Evolutionary conservation across 2,329 filamentous ascomycete species (phyloP), one percentile per base, ranked within the genome.

Genomic region (Venturia carpophila): DNA sequence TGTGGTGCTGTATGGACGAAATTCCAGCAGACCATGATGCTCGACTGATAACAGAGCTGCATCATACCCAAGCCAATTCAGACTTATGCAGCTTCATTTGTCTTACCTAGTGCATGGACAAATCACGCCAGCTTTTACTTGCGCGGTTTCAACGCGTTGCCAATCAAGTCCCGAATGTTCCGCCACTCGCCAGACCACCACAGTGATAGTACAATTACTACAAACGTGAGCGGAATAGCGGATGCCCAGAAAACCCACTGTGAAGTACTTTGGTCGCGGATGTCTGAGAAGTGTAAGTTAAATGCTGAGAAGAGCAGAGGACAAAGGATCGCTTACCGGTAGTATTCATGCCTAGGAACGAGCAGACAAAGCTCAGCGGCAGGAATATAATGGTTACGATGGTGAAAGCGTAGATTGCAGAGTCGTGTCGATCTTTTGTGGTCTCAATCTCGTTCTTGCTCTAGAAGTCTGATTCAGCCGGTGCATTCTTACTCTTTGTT

Each of bases 151-250:
- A 47, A 62, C 17, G 43, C 39, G 9, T 42, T 62, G 19, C 60
- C 27, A 47, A 64, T 30, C 24, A n/a, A 41, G 21, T 47, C 62
- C 17, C 58, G 63, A 17, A 69, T 42, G 58, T 69, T 70, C 55
- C 67, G 66, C 58, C 70, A 64, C 64, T 71, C 69, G 17, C 67
- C 69, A 68, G 64, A 43, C 74, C 10, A 72, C 47, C 21, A 60
- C 3, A 64, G 63, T 4, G 63, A 37, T 1, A 64, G 30, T 1
- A 43, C 47, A 30, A 64, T 64, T 5, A 58, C 55, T 3, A 64
- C 15, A 6, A 64, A 34, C 2, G 47, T 64, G 5, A 64, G 37
- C 9, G 63, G 63, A 34, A 58, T 43, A 5, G 21, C 63, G n/a
- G 55, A 37, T 11, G 43, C 47, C 63, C 63, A 64, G n/a, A 64